phyloP scores from a whole-genome alignment of 768 basidiomycete species.

The Pisolithus orientalis region DNA sequence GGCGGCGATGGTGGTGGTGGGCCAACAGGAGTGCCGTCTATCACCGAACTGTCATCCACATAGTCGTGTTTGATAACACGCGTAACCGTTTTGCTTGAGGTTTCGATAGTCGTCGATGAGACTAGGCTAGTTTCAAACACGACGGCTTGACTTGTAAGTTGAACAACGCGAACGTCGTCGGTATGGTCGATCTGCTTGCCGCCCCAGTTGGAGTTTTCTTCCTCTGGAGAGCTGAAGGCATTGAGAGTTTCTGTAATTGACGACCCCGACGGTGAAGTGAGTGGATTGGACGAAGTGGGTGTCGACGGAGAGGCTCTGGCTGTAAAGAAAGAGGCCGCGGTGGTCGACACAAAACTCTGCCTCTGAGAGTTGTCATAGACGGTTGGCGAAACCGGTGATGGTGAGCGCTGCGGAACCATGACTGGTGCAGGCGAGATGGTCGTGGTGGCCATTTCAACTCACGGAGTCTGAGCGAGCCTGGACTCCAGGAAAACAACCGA shows the following conservation, averaged over 20 bases:
- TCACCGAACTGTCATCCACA: conserved; percentile 4
- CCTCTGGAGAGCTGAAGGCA: conserved; percentile 10
- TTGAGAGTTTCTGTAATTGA: conserved; percentile 31
- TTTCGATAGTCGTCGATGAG: conserved; percentile 29
- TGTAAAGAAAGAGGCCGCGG: conserved; percentile 21
- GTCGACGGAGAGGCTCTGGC: conserved; percentile 20
- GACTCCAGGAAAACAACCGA: neutral
- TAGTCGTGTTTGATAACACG: conserved; percentile 23
- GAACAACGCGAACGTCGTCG: conserved; percentile 50
- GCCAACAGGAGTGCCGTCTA: conserved; percentile 25
- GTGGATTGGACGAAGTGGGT: conserved; percentile 15
- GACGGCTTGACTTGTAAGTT: conserved; percentile 45
- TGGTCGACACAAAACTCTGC: conserved; percentile 20
- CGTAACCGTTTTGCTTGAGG: conserved; percentile 29
- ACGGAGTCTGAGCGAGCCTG: neutral
- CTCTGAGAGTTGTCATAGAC: conserved; percentile 14
- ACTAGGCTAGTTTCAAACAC: conserved; percentile 34
- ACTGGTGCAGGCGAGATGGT: conserved; percentile 5
- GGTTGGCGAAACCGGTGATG: conserved; percentile 8
- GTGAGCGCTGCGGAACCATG: conserved; percentile 12
- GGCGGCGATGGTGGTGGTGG: conserved; percentile 55
- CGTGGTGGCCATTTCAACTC: conserved; percentile 7
- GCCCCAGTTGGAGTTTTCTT: conserved; percentile 26
- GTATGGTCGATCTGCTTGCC: conserved; percentile 22
- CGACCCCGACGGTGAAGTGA: conserved; percentile 26